Conservation (phyloP, 2,329 filamentous ascomycete species). For the Pseudogymnoascus sp. region DNA sequence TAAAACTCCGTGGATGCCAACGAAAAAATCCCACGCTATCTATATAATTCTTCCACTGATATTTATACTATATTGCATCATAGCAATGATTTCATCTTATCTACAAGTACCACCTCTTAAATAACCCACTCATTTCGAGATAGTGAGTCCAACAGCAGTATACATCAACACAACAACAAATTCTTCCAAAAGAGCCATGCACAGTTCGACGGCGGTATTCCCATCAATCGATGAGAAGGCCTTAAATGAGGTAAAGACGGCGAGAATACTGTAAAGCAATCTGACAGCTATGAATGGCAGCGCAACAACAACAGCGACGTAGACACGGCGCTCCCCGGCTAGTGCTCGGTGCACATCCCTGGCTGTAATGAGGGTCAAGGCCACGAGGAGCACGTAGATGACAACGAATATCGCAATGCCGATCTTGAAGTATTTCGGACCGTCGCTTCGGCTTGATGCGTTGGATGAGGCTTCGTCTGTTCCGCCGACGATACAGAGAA, state of each 20-base stretch:
- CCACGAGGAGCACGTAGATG: constrained; percentile 20
- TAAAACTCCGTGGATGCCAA: no score
- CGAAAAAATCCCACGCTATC: not conserved
- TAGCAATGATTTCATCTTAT: not conserved
- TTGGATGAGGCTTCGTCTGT: constrained; percentile 15
- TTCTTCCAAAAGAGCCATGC: constrained; percentile 27
- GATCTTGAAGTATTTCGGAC: constrained; percentile 19
- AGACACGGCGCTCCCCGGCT: constrained; percentile 23
- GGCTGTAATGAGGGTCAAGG: constrained; percentile 18
- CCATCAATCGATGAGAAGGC: constrained; percentile 21
- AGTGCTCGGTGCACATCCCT: constrained; percentile 21
- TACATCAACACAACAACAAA: constrained; percentile 25
- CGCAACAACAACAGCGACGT: constrained; percentile 23
- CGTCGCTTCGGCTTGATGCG: constrained; percentile 14
- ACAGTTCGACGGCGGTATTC: constrained; percentile 22
- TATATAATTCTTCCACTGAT: not conserved
- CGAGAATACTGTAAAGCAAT: constrained; percentile 25
- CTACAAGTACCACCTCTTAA: not conserved
- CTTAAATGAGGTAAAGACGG: constrained; percentile 20
- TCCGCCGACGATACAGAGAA: constrained; percentile 26
- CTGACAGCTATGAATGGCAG: constrained; percentile 26
- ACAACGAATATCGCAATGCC: constrained; percentile 24
- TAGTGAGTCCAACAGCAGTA: constrained; percentile 16
- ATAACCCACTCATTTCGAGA: not conserved
- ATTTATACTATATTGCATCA: not conserved